Evolutionary conservation across 1,139 yeast species (phyloP).

Genomic region (Yamadazyma siamensis): DNA sequence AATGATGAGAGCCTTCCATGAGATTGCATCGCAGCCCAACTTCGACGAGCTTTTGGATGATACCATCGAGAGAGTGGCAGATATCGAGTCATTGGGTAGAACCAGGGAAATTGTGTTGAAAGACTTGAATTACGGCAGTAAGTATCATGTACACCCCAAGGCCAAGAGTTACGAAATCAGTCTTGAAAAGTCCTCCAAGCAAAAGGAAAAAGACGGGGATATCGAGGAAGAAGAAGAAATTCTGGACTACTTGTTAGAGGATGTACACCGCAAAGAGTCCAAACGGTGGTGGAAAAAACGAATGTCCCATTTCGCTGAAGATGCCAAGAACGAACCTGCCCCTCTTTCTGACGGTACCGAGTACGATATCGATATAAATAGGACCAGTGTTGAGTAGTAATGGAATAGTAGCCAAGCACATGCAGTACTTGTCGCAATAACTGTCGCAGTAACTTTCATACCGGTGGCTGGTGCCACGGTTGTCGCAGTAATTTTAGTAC

Average conservation of each 20-base stretch:
- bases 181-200: slow-evolving; percentile 11
- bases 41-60: slow-evolving; percentile 68
- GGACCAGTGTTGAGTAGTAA: slow-evolving; percentile 2
- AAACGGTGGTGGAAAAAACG: slow-evolving; percentile 47
- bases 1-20: slow-evolving; percentile 87
- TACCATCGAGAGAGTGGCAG: slow-evolving; percentile 69
- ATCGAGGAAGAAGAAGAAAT: slow-evolving; percentile 34
- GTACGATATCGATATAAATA: slow-evolving; percentile 14
- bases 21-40: slow-evolving; percentile 68
- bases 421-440: neutral
- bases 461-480: no score
- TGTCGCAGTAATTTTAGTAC: no score
- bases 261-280: slow-evolving; percentile 34
- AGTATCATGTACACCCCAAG: slow-evolving; percentile 15
- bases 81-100: slow-evolving; percentile 75
- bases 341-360: slow-evolving; percentile 13
- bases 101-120: slow-evolving; percentile 77
- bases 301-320: slow-evolving; percentile 31
- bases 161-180: slow-evolving; percentile 10
- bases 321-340: slow-evolving; percentile 4
- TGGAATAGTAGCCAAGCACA: slow-evolving; percentile 1
- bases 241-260: slow-evolving; percentile 36
- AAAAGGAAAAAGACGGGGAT: slow-evolving; percentile 16
- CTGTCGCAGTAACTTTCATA: neutral
- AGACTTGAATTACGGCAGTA: slow-evolving; percentile 59